Evolutionary conservation across 1,139 yeast species (phyloP), one percentile per base, ranked within the genome.

Genomic region (Geotrichum carabidarum): DNA sequence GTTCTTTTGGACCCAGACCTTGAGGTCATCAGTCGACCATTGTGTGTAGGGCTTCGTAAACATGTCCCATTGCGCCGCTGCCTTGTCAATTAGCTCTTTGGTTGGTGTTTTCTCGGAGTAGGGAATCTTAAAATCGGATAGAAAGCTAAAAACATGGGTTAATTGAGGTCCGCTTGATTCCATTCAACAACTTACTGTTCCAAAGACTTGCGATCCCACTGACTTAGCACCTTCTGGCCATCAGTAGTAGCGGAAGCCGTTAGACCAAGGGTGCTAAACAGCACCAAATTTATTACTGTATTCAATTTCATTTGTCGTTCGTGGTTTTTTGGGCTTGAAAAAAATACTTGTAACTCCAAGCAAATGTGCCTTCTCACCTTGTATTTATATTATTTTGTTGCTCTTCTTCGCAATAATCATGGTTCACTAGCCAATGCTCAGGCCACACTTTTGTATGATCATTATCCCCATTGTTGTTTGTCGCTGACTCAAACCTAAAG

Each of bases 41-140:
- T 34, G 32, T 1, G 53, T 27, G 31, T 53, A 53, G 9, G 56
- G 56, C 35, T 48, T 53, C 11, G 56, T 53, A 46, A 48, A 53
- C 15, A 34, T 34, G 41, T 53, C 42, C 56, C 56, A 53, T 37
- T 53, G 37, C 14, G 50, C 50, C 14, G 46, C 17, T 12, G 52
- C 56, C 32, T 53, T 48, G 27, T 48, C 46, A 12, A 40, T 36
- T 2, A 53, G 49, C n/a, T 53, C 50, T 8, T 44, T 27, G 4
- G 52, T 35, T 4, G 48, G 38, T 2, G 48, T 34, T 14, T 36
- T 41, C 11, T 44, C 30, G n/a, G 48, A 4, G 32, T 48, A 53
- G 4, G 31, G 34, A 14, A 53, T 15, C 8, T 53, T 40, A 43
- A 35, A 48, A 27, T 48, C 56, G 31, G 36, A 40, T n/a, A 53